phyloP scores from a whole-genome alignment of 768 basidiomycete genomes.

The Agrocybe pediades region DNA sequence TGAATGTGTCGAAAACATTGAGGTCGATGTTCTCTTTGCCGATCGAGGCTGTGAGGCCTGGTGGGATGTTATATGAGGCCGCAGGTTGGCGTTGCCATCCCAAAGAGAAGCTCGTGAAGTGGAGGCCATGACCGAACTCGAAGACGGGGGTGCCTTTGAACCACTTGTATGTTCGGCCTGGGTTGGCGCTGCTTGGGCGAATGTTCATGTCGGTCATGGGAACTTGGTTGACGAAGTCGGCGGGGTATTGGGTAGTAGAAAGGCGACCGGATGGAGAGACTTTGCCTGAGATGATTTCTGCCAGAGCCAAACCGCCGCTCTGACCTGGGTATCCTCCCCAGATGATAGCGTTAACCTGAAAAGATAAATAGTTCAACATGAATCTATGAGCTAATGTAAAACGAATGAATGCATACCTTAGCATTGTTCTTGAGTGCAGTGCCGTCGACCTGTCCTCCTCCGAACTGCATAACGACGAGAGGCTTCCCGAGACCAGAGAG shows the following conservation, averaged over 20 bases:
- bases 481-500: constrained; percentile 51
- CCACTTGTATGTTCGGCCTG: constrained; percentile 63
- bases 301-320: constrained; percentile 53
- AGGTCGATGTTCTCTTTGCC: constrained; percentile 36
- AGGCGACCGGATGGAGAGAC: constrained; percentile 57
- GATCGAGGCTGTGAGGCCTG: constrained; percentile 9
- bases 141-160: constrained; percentile 52
- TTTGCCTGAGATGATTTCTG: constrained; percentile 54
- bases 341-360: constrained; percentile 51
- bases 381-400: not conserved
- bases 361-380: not conserved
- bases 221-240: constrained; percentile 45
- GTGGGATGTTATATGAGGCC: constrained; percentile 40
- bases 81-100: constrained; percentile 38
- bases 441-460: constrained; percentile 58
- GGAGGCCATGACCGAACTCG: constrained; percentile 55
- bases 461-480: constrained; percentile 54
- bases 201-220: constrained; percentile 62
- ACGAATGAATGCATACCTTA: constrained; percentile 29
- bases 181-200: constrained; percentile 47
- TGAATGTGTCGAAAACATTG: constrained; percentile 49
- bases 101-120: constrained; percentile 52
- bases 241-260: constrained; percentile 54
- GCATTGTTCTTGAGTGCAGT: constrained; percentile 43
- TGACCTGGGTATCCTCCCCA: constrained; percentile 64